A percentile compares a stretch with the other conserved stretches of the same genome.
Conservation (phyloP, 495 filamentous ascomycete species). For the Massariosphaeria phaeospora region DNA sequence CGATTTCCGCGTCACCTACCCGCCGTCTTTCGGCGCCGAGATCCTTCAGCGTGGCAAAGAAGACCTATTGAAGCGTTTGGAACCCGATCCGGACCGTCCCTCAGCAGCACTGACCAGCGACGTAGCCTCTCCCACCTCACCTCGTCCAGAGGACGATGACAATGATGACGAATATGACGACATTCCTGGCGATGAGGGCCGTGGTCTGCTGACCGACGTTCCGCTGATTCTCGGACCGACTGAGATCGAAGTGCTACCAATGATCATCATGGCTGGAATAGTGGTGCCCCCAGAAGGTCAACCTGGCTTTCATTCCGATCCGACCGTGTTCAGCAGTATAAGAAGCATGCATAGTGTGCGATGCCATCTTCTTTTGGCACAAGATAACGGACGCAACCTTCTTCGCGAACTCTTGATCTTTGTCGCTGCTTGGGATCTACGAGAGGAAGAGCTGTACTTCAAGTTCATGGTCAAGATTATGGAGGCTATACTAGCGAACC, state of each 20-base stretch:
- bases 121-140: conserved; percentile 35
- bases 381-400: conserved; percentile 80
- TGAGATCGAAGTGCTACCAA: conserved; percentile 89
- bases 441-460: conserved; percentile 86
- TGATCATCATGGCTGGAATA: conserved; percentile 90
- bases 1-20: conserved; percentile 39
- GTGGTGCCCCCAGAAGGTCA: conserved; percentile 42
- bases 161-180: conserved; percentile 67
- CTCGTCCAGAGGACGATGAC: conserved; percentile 57
- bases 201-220: conserved; percentile 82
- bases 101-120: conserved; percentile 21
- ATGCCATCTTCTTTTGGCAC: conserved; percentile 80
- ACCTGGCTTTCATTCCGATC: conserved; percentile 51
- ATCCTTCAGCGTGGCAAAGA: conserved; percentile 41
- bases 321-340: conserved; percentile 49
- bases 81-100: conserved; percentile 32
- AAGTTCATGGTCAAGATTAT: conserved; percentile 94
- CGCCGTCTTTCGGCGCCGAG: conserved; percentile 35
- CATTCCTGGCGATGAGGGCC: conserved; percentile 66
- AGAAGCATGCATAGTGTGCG: conserved; percentile 79
- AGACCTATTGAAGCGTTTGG: conserved; percentile 41
- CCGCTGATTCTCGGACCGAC: conserved; percentile 88
- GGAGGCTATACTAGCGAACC: conserved; percentile 81
- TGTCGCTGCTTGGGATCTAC: conserved; percentile 92
- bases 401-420: conserved; percentile 89